Base-by-base conservation (phyloP, 768 basidiomycete species). In the Boletellus sp. region DNA sequence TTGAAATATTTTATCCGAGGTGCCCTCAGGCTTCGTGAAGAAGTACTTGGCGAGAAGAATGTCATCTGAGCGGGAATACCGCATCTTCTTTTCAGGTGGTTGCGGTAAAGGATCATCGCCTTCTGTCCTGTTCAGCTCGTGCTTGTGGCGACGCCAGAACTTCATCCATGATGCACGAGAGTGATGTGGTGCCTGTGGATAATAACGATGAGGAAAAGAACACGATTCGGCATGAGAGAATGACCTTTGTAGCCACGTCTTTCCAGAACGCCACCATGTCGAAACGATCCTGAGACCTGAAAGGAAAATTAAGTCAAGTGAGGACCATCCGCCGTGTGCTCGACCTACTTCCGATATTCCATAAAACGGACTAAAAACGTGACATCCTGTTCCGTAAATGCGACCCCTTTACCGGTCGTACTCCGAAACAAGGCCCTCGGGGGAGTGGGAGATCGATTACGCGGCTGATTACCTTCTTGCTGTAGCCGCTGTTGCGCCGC, bases 91-190 rank as follows among this genome's bases (percentile, higher is more conserved):
- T 59, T 88, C 86, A 0, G 90, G 88, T 3, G 84, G 85, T 22
- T 77, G 76, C 6, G 89, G 88, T 12, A 87, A 70, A 1, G 86
- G 85, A 11, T 82, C 86, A 51, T 86, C 85, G 1, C 70, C 74
- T n/a, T 83, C 82, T 3, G 74, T 72, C 49, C 78, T 79, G 45
- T 84, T 76, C 33, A 90, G 70, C 58, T 93, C 90, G 58, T 93
- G 90, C 57, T 89, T 90, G 65, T 93, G 90, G 48, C 90, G 75
- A 15, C 90, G 78, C 81, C 89, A 93, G 67, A 84, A 93, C 68
- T 93, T 93, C 88, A 93, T 90, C 90, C 90, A 93, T 6, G 90
- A 93, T 41, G 90, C 90, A 33, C 89, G 83, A 22, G 90, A 92
- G 62, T 93, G 90, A 67, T 93, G 90, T 0, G 90, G 90, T 0